Evolutionary conservation across 1,284 basidiomycete genomes (phyloP), one percentile per base, ranked within the genome.

Genomic region (Heterobasidion irregulare): DNA sequence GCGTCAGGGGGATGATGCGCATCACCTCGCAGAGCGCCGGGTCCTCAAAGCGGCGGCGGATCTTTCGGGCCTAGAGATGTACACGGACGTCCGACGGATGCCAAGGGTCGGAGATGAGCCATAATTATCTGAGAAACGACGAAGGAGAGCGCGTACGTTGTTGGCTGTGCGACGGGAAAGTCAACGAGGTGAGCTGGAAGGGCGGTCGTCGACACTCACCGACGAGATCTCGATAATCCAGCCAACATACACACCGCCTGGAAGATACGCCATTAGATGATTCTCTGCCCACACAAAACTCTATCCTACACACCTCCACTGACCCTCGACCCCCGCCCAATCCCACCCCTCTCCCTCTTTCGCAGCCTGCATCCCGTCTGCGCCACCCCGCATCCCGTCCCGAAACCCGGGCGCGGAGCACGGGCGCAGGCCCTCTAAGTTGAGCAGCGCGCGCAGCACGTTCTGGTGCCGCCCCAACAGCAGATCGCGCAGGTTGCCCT

Each of bases 161-260:
- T 73, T 70, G 38, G 69, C 74, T 76, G 47, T 15, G 19, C 2
- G 12, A 48, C 26, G 26, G 26, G 26, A 26, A 26, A 26, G 26
- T 26, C 26, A 26, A 5, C 26, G 26, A 26, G 26, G 26, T 26
- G 4, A 26, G 26, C 26, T 26, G 26, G 26, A 6, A 26, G 26
- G 26, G 26, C 26, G 26, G 26, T 26, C 26, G 26, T 26, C 26
- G 26, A 26, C 26, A 26, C 79, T 63, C 59, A 82, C 80, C 64
- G 5, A 80, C 62, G 2, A 83, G 61, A 57, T 81, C 76, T 19
- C 72, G 70, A 61, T 83, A 83, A 58, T 79, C 79, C 62, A 83
- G 67, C 81, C 81, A 83, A 54, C 75, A 82, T 9, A 82, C 74
- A 44, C 75, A 75, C 12, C 81, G 75, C 56, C 80, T 82, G 56